Conservation (phyloP, 768 basidiomycete genomes). For the Hortiboletus flavorubellus region DNA sequence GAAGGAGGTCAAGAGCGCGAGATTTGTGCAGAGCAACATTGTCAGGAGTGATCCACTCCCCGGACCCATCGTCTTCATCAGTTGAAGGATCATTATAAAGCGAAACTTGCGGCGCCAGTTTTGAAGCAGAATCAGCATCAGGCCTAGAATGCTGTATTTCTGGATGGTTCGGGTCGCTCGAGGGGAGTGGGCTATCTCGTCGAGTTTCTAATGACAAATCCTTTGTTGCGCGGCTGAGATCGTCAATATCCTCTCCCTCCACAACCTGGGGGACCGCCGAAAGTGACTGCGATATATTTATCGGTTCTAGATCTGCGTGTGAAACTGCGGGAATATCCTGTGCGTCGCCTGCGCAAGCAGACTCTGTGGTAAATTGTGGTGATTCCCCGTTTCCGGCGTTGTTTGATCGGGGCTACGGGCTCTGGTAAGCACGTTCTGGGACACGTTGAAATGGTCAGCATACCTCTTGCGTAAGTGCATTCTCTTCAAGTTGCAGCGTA, state of each 20-base stretch:
- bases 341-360: background rate
- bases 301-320: background rate
- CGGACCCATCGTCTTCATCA: conserved; percentile 76
- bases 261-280: background rate
- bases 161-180: conserved; percentile 34
- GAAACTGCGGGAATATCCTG: background rate
- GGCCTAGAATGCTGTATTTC: conserved; percentile 23
- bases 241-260: background rate
- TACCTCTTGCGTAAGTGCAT: conserved; percentile 29
- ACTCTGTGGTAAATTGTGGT: background rate
- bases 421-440: background rate
- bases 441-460: conserved; percentile 13
- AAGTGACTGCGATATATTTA: background rate
- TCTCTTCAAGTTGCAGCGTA: conserved; percentile 60
- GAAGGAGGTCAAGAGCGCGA: conserved; percentile 77
- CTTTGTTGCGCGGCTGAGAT: conserved; percentile 11
- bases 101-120: conserved; percentile 25
- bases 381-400: background rate
- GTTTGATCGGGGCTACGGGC: conserved; percentile 7
- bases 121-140: background rate
- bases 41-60: conserved; percentile 95
- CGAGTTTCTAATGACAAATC: conserved; percentile 14
- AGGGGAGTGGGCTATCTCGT: conserved; percentile 2
- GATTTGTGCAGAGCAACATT: conserved; percentile 88
- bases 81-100: conserved; percentile 76